Evolutionary conservation across 108 stramenopile genomes (phyloP).

Genomic region (Phaeodactylum tricornutum): DNA sequence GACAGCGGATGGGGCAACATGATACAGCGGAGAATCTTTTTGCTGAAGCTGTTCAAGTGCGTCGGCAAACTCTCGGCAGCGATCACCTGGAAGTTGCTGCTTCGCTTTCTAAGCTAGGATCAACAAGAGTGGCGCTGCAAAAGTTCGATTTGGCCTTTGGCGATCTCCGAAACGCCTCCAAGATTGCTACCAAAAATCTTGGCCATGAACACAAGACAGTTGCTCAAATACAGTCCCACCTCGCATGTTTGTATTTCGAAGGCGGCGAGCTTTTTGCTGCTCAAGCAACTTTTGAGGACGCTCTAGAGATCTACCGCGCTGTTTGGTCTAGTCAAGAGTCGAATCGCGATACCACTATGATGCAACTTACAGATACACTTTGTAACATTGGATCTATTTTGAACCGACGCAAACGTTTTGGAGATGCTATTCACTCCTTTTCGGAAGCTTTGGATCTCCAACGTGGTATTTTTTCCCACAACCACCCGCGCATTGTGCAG

Average conservation of each 20-base stretch:
- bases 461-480: constrained; percentile 23
- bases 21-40: constrained; percentile 19
- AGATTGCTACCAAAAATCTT: constrained; percentile 5
- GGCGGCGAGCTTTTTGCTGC: constrained; percentile 26
- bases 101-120: constrained; percentile 26
- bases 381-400: constrained; percentile 42
- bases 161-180: constrained; percentile 19
- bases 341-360: constrained; percentile 9
- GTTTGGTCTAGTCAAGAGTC: constrained; percentile 8
- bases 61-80: constrained; percentile 16
- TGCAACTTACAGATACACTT: constrained; percentile 27
- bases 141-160: constrained; percentile 33
- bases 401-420: constrained; percentile 27
- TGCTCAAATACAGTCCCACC: constrained; percentile 27
- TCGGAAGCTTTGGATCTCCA: constrained; percentile 28
- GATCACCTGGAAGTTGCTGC: constrained; percentile 32
- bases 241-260: constrained; percentile 39
- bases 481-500: constrained; percentile 30
- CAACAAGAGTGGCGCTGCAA: constrained; percentile 14
- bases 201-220: constrained; percentile 9
- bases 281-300: constrained; percentile 39
- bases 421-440: constrained; percentile 24
- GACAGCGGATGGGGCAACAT: constrained; percentile 20
- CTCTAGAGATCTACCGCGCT: constrained; percentile 24
- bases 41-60: constrained; percentile 16